Evolutionary conservation across 2,329 filamentous ascomycete species (phyloP).

Genomic region (Sporothrix pallida): DNA sequence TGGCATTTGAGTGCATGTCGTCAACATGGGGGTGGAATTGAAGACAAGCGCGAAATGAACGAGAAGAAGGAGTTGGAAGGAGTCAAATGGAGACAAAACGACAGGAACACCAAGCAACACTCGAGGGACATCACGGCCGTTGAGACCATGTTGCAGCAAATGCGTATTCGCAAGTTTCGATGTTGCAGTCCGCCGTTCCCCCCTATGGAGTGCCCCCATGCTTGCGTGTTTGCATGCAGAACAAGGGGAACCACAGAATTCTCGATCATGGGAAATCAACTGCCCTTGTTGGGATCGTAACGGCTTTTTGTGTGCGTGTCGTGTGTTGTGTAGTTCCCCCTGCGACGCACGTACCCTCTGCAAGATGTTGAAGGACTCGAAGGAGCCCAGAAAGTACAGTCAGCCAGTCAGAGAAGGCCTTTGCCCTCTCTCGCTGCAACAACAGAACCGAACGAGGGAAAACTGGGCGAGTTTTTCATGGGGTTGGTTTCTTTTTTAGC

Average conservation of each 20-base stretch:
- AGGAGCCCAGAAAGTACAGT: no score
- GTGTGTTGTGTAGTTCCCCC: not conserved
- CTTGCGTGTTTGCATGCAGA: not conserved
- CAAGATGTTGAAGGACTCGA: not conserved
- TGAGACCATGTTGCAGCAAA: not conserved
- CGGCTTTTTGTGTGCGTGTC: not conserved
- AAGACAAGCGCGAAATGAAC: not conserved
- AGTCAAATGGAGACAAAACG: conserved; percentile 10
- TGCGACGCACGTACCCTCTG: not conserved
- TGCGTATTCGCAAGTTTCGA: conserved; percentile 3
- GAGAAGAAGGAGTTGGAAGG: conserved; percentile 8
- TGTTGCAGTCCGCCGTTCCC: conserved; percentile 2
- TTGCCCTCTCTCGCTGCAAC: not conserved
- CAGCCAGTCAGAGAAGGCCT: not conserved
- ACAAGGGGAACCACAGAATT: not conserved
- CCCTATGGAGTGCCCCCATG: not conserved
- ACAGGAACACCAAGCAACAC: not conserved
- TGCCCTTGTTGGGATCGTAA: conserved; percentile 5
- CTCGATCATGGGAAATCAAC: conserved; percentile 5
- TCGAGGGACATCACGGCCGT: not conserved
- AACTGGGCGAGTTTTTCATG: not conserved
- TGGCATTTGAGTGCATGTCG: conserved; percentile 13
- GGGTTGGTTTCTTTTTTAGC: conserved; percentile 14
- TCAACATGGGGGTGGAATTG: conserved; percentile 5
- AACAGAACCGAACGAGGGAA: conserved; percentile 4